These are phyloP conservation scores for Aspergillus egyptiacus DNA, from an alignment of 495 filamentous ascomycete genomes.

Conservation along the genomic window DNA sequence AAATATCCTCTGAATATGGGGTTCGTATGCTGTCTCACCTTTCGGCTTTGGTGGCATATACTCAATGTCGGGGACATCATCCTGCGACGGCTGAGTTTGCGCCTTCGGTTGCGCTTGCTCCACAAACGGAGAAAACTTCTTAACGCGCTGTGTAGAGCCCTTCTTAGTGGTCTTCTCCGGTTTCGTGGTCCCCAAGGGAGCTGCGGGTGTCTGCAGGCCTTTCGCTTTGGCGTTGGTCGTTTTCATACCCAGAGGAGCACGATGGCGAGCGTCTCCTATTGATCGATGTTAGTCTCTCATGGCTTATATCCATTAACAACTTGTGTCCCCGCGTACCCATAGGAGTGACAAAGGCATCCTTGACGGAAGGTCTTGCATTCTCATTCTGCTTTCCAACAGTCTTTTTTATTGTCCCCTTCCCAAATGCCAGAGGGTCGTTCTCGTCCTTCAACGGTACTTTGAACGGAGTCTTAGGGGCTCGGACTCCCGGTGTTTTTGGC, in stretches of 20 bases:
- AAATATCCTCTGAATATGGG: constrained; percentile 23
- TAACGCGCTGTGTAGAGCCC: constrained; percentile 47
- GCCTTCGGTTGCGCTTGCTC: constrained; percentile 32
- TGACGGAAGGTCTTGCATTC: constrained; percentile 53
- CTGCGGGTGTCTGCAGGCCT: constrained; percentile 57
- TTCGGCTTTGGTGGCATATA: constrained; percentile 65
- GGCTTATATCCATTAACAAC: neutral
- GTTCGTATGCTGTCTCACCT: constrained; percentile 31
- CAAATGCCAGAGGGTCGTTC: constrained; percentile 60
- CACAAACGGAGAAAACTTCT: constrained; percentile 35
- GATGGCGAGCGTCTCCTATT: constrained; percentile 55
- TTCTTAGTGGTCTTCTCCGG: constrained; percentile 43
- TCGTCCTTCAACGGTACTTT: constrained; percentile 83
- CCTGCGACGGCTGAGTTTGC: constrained; percentile 32
- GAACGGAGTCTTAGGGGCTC: constrained; percentile 76
- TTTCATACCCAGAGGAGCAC: constrained; percentile 84
- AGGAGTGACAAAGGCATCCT: constrained; percentile 76
- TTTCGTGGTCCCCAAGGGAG: constrained; percentile 40
- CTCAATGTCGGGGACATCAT: constrained; percentile 67
- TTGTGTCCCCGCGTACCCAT: constrained; percentile 68
- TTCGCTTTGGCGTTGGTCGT: constrained; percentile 91
- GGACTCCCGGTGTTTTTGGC: constrained; percentile 73
- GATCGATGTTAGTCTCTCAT: constrained; percentile 22
- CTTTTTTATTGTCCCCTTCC: constrained; percentile 60
- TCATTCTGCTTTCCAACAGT: constrained; percentile 59